Percentiles rank a stretch among this genome's conserved stretches.
phyloP scores from a whole-genome alignment of 2,329 filamentous ascomycete genomes.

The Phaeomoniella chlamydospora region DNA sequence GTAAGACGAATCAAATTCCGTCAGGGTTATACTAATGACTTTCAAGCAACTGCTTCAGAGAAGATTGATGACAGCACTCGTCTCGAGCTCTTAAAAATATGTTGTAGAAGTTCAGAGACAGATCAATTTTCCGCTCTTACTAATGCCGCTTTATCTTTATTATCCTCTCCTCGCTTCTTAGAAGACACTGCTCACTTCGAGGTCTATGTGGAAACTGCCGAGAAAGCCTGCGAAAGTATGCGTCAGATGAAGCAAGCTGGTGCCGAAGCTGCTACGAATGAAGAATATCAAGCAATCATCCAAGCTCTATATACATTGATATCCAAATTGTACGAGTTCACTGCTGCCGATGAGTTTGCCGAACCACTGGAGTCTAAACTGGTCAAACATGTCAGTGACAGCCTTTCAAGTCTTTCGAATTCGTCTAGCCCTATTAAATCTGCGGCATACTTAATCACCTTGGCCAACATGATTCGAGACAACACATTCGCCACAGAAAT shows the following conservation, averaged over 20 bases:
- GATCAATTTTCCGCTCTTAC: background rate
- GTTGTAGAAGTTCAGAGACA: too few species aligned
- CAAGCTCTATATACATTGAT: background rate
- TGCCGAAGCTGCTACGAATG: background rate
- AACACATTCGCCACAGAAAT: background rate
- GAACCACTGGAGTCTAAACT: background rate
- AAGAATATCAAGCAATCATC: background rate
- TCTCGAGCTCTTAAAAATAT: too few species aligned
- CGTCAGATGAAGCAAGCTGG: background rate
- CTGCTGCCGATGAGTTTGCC: background rate
- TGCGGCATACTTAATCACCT: background rate
- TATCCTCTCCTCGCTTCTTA: background rate
- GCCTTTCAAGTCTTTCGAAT: background rate
- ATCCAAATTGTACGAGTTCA: background rate
- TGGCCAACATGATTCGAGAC: background rate
- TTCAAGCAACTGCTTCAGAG: too few species aligned
- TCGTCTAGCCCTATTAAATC: background rate
- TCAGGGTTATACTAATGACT: too few species aligned
- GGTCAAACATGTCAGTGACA: background rate
- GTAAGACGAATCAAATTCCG: too few species aligned
- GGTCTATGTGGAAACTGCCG: background rate
- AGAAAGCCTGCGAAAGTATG: background rate
- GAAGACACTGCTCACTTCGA: background rate
- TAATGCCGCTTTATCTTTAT: background rate
- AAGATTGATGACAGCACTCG: too few species aligned